Conservation (phyloP, 495 filamentous ascomycete genomes). For the Neurospora sublineolata region DNA sequence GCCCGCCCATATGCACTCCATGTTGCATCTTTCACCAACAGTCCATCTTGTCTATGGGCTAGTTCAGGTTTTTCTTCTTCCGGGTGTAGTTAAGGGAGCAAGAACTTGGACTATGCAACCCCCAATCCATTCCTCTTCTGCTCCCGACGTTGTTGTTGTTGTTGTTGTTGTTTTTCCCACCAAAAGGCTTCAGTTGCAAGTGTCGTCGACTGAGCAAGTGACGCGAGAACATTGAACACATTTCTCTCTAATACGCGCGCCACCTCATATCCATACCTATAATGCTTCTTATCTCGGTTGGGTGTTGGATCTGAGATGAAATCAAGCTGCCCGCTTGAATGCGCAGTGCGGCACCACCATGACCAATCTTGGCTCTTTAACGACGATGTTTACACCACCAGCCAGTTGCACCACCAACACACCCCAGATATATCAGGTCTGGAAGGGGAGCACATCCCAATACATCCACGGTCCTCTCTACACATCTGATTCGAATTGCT, state of each 20-base stretch:
- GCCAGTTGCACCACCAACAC: conserved; percentile 16
- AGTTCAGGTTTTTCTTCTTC: neutral
- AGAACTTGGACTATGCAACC: neutral
- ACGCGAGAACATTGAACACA: neutral
- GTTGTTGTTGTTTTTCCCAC: neutral
- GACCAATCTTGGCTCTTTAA: conserved; percentile 22
- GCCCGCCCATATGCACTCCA: neutral
- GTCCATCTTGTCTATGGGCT: neutral
- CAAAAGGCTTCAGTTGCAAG: neutral
- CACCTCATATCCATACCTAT: neutral
- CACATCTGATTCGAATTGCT: conserved; percentile 13
- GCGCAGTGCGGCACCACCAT: conserved; percentile 15
- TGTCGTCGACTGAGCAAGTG: neutral
- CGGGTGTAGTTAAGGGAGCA: neutral
- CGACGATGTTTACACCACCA: conserved; percentile 19
- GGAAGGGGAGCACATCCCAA: conserved; percentile 4
- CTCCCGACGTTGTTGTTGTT: neutral
- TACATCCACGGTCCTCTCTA: conserved; percentile 21
- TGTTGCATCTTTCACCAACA: neutral
- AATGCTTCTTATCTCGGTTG: neutral
- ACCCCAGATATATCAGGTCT: conserved; percentile 17
- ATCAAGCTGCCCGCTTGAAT: conserved; percentile 1
- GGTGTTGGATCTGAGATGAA: neutral
- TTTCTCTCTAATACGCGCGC: neutral
- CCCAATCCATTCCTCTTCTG: neutral